Evolutionary conservation across 2,329 filamentous ascomycete genomes (phyloP).

Genomic region (Sclerotinia nivalis): DNA sequence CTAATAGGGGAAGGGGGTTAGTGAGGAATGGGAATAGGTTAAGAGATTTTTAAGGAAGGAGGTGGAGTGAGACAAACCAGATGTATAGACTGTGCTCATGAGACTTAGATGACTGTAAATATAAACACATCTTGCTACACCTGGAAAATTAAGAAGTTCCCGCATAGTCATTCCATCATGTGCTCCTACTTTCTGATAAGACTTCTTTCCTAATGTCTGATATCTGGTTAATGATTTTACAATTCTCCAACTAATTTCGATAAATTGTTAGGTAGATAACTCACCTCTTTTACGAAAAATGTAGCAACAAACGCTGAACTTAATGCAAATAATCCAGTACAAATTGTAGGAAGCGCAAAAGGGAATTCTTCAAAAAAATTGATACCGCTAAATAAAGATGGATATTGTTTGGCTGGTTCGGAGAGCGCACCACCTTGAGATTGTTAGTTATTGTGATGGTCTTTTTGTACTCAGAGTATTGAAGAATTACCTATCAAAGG

Average conservation of each 20-base stretch:
- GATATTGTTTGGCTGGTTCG: slow-evolving; percentile 65
- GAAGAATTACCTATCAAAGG: slow-evolving; percentile 46
- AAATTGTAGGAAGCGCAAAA: slow-evolving; percentile 65
- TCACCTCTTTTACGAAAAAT: slow-evolving; percentile 61
- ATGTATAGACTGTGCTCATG: slow-evolving; percentile 71
- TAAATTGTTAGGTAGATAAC: not conserved
- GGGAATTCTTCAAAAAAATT: slow-evolving; percentile 64
- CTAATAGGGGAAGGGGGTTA: slow-evolving; percentile 27
- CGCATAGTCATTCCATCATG: slow-evolving; percentile 46
- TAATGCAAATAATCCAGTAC: slow-evolving; percentile 54
- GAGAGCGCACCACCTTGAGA: slow-evolving; percentile 64
- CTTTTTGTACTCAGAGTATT: slow-evolving; percentile 42
- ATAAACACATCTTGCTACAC: slow-evolving; percentile 65
- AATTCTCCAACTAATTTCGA: too few species aligned
- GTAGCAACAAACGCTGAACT: slow-evolving; percentile 53
- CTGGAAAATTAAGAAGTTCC: slow-evolving; percentile 61
- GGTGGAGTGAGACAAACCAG: slow-evolving; percentile 40
- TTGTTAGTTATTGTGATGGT: slow-evolving; percentile 33
- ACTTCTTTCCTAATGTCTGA: slow-evolving; percentile 47
- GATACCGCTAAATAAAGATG: slow-evolving; percentile 54
- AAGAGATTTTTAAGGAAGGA: not conserved
- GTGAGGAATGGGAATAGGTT: not conserved
- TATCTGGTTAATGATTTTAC: not conserved
- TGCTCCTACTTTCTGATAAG: slow-evolving; percentile 32
- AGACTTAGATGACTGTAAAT: slow-evolving; percentile 67